Percentiles rank a stretch among this genome's conserved stretches.
Evolutionary conservation across 495 filamentous ascomycete genomes (phyloP).

Genomic region (Aspergillus hancockii): DNA sequence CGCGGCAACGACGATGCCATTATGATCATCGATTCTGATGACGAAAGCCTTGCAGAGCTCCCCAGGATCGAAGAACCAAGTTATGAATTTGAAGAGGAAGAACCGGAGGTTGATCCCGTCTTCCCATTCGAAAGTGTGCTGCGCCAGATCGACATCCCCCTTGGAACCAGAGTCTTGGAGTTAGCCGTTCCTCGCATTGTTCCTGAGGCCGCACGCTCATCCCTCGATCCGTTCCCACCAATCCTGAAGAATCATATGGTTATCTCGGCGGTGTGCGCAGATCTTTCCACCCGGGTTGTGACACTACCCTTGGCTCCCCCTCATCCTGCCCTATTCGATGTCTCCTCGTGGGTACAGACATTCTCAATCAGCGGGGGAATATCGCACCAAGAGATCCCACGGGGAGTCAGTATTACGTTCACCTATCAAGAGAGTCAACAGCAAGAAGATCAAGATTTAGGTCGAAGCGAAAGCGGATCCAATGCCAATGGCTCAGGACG

Average conservation of each 20-base stretch:
- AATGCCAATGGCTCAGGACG: conserved; percentile 20
- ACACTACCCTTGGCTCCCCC: conserved; percentile 74
- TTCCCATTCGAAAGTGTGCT: conserved; percentile 55
- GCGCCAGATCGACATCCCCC: conserved; percentile 66
- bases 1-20: conserved; percentile 56
- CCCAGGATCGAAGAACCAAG: conserved; percentile 31
- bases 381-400: conserved; percentile 61
- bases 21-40: conserved; percentile 81
- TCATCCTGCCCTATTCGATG: conserved; percentile 51
- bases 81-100: conserved; percentile 55
- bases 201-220: conserved; percentile 43
- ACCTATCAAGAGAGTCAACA: conserved; percentile 46
- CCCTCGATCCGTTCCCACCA: conserved; percentile 56
- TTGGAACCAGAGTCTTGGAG: conserved; percentile 61
- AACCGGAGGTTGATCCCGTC: conserved; percentile 59
- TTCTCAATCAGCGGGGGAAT: conserved; percentile 49
- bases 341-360: conserved; percentile 57
- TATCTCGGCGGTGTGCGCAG: conserved; percentile 70
- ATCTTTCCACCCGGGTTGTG: conserved; percentile 66
- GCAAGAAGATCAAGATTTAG: conserved; percentile 29
- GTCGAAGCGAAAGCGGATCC: conserved; percentile 26
- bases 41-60: conserved; percentile 56
- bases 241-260: conserved; percentile 66
- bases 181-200: conserved; percentile 60
- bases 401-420: conserved; percentile 67